Evolutionary conservation across 371 early-diverging fungal species (phyloP), one percentile per base, ranked within the genome.

Genomic region (Mortierella sp.): DNA sequence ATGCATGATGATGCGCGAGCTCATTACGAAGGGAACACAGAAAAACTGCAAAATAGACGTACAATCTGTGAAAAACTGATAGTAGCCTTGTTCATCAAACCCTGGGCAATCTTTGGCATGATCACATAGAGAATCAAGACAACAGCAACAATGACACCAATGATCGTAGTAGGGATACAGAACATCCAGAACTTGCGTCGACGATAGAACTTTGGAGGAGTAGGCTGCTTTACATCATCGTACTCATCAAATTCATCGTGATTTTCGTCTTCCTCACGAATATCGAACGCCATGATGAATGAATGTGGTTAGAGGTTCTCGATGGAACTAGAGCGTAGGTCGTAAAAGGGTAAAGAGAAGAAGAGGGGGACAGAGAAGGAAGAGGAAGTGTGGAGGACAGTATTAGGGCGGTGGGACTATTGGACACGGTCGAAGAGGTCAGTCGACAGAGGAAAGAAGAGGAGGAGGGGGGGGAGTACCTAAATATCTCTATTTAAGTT

Each of bases 131-230:
- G 76, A 5, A 82, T 75, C 7, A 90, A 68, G 6, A 86, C 60
- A 13, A 90, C 87, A 8, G 85, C 86, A n/a, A 90, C 87, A 7
- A 89, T 74, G n/a, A 86, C 65, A n/a, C 85, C 75, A 40, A 89
- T 87, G 53, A 87, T 86, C 19, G 83, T 79, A 43, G 78, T 75
- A 6, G 86, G 83, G 4, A 85, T 83, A 64, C 90, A 36, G 36
- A 3, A 36, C 0, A 36, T 36, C 36, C 36, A 36, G 36, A 36
- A 36, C 36, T 36, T 36, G 58, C 85, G 86, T 21, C 86, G 78
- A 53, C 87, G 88, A 72, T 90, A 90, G 70, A 89, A 88, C n/a
- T 74, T 79, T 43, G 70, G 67, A 13, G 58, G 79, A 11, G 36
- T 9, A 9, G 74, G 65, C 45, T 69, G 68, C 61, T 79, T 79